Conservation (phyloP, 2,329 filamentous ascomycete genomes). For the Anisogramma anomala region DNA sequence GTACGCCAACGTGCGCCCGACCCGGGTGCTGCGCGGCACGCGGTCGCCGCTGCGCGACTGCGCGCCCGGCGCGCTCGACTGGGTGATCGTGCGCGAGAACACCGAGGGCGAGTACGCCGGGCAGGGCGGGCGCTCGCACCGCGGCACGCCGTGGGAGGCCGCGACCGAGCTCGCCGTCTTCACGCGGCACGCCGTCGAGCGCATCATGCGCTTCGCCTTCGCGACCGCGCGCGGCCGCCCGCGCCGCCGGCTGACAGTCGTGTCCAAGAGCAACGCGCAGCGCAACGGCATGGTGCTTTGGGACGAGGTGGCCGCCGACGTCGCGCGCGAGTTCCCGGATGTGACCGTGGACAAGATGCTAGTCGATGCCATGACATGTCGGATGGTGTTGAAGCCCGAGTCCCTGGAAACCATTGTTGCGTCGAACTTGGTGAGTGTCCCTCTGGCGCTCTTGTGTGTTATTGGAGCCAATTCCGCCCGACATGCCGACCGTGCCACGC, state of each 20-base stretch:
- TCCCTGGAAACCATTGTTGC: constrained; percentile 51
- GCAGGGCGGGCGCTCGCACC: constrained; percentile 49
- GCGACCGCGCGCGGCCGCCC: constrained; percentile 41
- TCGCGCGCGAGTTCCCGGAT: constrained; percentile 46
- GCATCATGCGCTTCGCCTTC: constrained; percentile 53
- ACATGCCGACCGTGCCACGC: background rate
- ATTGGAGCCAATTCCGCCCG: background rate
- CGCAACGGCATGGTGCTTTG: constrained; percentile 57
- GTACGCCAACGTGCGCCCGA: constrained; percentile 55
- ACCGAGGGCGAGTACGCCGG: constrained; percentile 55
- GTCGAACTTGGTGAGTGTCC: constrained; percentile 38
- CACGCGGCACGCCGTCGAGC: constrained; percentile 46
- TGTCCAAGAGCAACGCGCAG: constrained; percentile 56
- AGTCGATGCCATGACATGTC: constrained; percentile 38
- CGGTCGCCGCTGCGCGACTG: constrained; percentile 41
- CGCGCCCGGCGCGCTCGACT: constrained; percentile 43
- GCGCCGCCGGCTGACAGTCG: constrained; percentile 47
- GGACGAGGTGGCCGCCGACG: constrained; percentile 48
- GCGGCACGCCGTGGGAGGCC: constrained; percentile 43
- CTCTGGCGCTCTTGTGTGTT: no score
- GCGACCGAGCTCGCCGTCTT: constrained; percentile 54
- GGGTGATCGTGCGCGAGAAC: constrained; percentile 57
- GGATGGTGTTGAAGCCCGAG: constrained; percentile 49
- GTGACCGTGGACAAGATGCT: constrained; percentile 53
- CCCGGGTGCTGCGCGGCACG: constrained; percentile 45